A percentile compares a stretch with the other conserved stretches of the same genome.
Conservation (phyloP, 2,329 filamentous ascomycete genomes). For the Sporothrix dimorphospora region DNA sequence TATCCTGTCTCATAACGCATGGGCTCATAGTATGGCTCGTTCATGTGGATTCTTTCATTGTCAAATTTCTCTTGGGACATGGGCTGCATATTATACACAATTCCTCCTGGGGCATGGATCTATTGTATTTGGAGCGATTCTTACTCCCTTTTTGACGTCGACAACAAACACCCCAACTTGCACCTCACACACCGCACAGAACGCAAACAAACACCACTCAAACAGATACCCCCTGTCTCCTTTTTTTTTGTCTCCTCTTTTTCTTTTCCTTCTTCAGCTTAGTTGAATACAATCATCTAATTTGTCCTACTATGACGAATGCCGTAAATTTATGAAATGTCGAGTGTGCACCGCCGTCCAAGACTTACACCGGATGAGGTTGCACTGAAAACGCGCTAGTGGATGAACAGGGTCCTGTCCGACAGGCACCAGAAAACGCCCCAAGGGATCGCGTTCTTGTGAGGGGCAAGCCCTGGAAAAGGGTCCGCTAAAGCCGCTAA, state of each 20-base stretch:
- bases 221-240: constrained; percentile 16
- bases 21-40: background rate
- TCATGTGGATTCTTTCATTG: background rate
- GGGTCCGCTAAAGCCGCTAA: background rate
- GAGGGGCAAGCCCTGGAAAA: background rate
- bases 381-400: background rate
- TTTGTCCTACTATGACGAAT: background rate
- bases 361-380: background rate
- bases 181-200: background rate
- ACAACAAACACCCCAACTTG: background rate
- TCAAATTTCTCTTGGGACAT: background rate
- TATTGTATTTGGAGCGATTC: constrained; percentile 10
- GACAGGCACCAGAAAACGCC: background rate
- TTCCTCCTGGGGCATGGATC: constrained; percentile 8
- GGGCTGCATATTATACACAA: background rate
- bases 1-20: background rate
- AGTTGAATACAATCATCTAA: constrained; percentile 9
- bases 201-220: background rate
- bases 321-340: background rate
- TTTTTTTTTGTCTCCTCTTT: background rate
- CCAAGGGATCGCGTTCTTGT: background rate
- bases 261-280: background rate
- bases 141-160: background rate
- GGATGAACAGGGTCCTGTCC: background rate
- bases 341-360: too few species aligned